Conservation (phyloP, 2,329 filamentous ascomycete genomes). For the Fusarium longipes region DNA sequence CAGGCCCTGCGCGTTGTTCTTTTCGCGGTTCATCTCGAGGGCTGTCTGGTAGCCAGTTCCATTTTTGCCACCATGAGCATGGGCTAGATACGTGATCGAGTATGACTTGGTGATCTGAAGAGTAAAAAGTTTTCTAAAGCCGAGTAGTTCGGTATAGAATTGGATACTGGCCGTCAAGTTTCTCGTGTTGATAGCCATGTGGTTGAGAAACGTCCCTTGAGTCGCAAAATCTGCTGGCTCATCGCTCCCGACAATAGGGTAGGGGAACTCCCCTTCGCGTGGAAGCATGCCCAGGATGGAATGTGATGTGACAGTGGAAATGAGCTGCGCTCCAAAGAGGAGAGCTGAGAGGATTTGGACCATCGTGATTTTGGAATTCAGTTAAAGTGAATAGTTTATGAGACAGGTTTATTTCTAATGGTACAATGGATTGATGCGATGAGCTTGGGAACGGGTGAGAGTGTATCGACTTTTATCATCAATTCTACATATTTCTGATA, state of each 20-base stretch:
- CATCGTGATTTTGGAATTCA: not conserved
- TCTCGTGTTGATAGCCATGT: not conserved
- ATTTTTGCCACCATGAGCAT: not conserved
- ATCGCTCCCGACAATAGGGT: not conserved
- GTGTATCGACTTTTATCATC: not conserved
- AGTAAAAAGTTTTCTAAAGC: slow-evolving; percentile 3
- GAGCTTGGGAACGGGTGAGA: rapidly evolving
- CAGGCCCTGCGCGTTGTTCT: slow-evolving; percentile 10
- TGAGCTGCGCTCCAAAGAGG: not conserved
- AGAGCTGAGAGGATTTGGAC: not conserved
- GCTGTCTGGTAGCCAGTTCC: slow-evolving; percentile 7
- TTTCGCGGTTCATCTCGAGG: slow-evolving; percentile 5
- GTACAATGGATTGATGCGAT: not conserved
- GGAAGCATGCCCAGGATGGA: not conserved
- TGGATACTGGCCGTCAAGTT: slow-evolving; percentile 10
- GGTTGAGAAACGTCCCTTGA: slow-evolving; percentile 1
- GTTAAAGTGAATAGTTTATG: no score
- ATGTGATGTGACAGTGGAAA: not conserved
- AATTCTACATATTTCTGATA: no score
- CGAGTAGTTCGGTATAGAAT: slow-evolving; percentile 9
- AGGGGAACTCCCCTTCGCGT: not conserved
- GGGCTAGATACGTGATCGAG: slow-evolving; percentile 2
- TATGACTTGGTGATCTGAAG: not conserved
- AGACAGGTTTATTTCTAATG: rapidly evolving
- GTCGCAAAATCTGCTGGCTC: not conserved